Base-by-base conservation (phyloP, 2,329 filamentous ascomycete genomes). In the Fusarium gaditjirri region DNA sequence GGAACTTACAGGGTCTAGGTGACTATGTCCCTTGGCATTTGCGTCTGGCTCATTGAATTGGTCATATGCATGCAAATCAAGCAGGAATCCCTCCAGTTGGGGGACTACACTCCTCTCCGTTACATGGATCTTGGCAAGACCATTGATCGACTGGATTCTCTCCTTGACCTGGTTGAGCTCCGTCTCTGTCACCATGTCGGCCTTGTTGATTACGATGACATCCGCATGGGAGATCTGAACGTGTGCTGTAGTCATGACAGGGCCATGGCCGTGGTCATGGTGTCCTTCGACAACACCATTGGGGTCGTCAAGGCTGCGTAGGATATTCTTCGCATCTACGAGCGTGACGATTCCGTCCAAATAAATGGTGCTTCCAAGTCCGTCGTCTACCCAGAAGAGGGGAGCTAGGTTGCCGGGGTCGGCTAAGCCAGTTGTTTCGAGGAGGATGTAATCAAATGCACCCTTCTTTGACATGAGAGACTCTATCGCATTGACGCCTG, bases 181-280 rank as follows among this genome's bases (percentile, higher is more conserved):
- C 11, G 88, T 83, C 3, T 87, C 80, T 10, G 87, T 89, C 7
- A 98, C 94, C 7, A 98, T 86, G 78, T 99, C 96, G 6, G 91
- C 87, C 81, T 99, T 99, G 84, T 99, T 99, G 75, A 99, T 89
- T 42, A 99, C 90, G 47, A 99, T 89, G 13, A 98, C 94, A 82
- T 99, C 96, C 11, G 96, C 96, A 77, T 99, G 95, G 3, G 94
- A 98, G 67, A 99, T 97, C 78, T 99, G 96, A 52, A 98, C 88
- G 81, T 99, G 96, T 1, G 96, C 96, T 5, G 94, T 97, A 1
- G 95, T 98, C 81, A 98, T 89, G 13, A 94, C 83, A 1, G 93
- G 91, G 0, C 92, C 91, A 52, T 87, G 83, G 46, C 84, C 80
- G 33, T 90, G 83, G 68, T 85, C 81, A 27, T 89, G 85, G 27